Percentiles rank a stretch among this genome's conserved stretches.
Evolutionary conservation across 2,329 filamentous ascomycete species (phyloP).

Genomic region (Pseudogymnoascus sp.): DNA sequence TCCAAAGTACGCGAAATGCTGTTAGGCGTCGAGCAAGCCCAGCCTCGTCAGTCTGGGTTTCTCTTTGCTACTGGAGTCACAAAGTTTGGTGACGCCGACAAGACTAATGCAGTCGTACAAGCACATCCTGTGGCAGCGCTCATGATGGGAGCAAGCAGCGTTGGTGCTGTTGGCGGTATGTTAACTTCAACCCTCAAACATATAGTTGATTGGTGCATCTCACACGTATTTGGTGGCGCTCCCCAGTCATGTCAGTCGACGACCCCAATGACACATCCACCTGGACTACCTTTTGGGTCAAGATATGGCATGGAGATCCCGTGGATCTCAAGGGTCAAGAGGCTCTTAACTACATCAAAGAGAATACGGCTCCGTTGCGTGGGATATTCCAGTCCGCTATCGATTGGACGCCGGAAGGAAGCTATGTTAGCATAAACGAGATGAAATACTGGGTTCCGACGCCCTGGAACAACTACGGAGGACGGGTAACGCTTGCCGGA

Average conservation of each 20-base stretch:
- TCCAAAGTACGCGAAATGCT: conserved; percentile 28
- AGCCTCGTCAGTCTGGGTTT: conserved; percentile 21
- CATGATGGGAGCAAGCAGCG: conserved; percentile 24
- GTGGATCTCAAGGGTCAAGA: conserved; percentile 28
- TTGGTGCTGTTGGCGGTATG: conserved; percentile 27
- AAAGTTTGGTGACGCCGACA: conserved; percentile 21
- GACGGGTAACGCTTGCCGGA: conserved; percentile 33
- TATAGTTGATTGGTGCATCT: neutral
- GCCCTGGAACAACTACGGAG: conserved; percentile 21
- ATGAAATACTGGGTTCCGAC: conserved; percentile 30
- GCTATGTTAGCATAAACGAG: conserved; percentile 27
- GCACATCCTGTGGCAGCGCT: conserved; percentile 27
- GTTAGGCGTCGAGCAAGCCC: conserved; percentile 22
- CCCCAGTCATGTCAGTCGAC: conserved; percentile 21
- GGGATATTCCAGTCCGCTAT: conserved; percentile 29
- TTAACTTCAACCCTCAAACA: conserved; percentile 3
- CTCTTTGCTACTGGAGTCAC: conserved; percentile 27
- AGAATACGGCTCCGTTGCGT: conserved; percentile 21
- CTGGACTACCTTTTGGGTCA: conserved; percentile 31
- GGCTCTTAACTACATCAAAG: conserved; percentile 28
- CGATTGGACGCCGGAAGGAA: conserved; percentile 29
- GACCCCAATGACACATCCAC: conserved; percentile 20
- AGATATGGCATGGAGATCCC: conserved; percentile 27
- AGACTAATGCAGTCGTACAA: conserved; percentile 22
- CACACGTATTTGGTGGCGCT: neutral